These are phyloP conservation scores for Aspergillus homomorphus DNA, from an alignment of 495 filamentous ascomycete genomes.

Conservation along the genomic window DNA sequence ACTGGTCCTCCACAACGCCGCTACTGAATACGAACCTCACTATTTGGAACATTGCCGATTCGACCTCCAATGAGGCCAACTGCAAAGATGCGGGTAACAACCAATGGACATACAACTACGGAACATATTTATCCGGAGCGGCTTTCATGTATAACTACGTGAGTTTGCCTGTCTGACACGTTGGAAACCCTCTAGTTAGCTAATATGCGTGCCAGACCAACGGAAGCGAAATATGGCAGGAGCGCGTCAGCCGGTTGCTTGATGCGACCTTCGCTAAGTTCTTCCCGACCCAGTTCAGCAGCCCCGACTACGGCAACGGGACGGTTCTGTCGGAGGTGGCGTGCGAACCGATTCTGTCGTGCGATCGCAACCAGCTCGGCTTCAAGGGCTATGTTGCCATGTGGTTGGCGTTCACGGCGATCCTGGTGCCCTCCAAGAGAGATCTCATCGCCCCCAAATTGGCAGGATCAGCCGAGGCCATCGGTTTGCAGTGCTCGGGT, in stretches of 20 bases:
- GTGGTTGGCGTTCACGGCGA: slow-evolving; percentile 69
- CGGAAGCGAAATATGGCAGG: slow-evolving; percentile 47
- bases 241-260: slow-evolving; percentile 51
- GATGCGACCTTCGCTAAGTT: slow-evolving; percentile 50
- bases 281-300: slow-evolving; percentile 33
- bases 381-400: slow-evolving; percentile 76
- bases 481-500: slow-evolving; percentile 55
- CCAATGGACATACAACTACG: slow-evolving; percentile 68
- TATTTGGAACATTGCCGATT: slow-evolving; percentile 57
- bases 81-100: slow-evolving; percentile 56
- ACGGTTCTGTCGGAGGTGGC: slow-evolving; percentile 62
- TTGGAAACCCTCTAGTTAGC: slow-evolving; percentile 18
- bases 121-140: slow-evolving; percentile 62
- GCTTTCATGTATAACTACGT: slow-evolving; percentile 64
- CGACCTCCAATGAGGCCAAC: slow-evolving; percentile 43
- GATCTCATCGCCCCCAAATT: slow-evolving; percentile 60
- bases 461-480: slow-evolving; percentile 57
- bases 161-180: slow-evolving; percentile 18
- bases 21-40: slow-evolving; percentile 44
- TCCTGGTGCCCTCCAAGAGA: slow-evolving; percentile 55
- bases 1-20: slow-evolving; percentile 54
- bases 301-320: slow-evolving; percentile 32
- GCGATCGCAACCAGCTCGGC: slow-evolving; percentile 65
- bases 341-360: slow-evolving; percentile 60
- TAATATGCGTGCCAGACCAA: slow-evolving; percentile 43